phyloP scores from a whole-genome alignment of 306 rosid genomes.

The Spatholobus suberectus region DNA sequence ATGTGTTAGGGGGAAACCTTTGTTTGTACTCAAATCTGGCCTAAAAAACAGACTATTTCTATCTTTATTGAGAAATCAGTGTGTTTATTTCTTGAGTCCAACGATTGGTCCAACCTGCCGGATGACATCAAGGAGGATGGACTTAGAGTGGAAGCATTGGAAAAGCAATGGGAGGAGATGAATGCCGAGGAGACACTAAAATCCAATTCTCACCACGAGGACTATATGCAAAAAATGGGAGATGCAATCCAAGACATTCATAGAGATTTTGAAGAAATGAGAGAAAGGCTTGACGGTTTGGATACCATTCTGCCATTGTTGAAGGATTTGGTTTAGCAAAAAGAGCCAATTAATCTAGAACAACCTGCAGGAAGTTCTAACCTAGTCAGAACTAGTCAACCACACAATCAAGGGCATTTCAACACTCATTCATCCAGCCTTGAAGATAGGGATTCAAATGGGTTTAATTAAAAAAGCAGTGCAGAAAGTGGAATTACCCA shows the following conservation, averaged over 20 bases:
- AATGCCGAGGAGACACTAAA: background rate
- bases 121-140: background rate
- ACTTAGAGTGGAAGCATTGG: background rate
- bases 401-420: background rate
- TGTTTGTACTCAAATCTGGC: background rate
- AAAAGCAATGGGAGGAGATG: background rate
- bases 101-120: background rate
- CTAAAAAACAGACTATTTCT: background rate
- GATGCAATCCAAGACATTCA: background rate
- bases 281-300: background rate
- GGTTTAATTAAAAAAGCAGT: background rate
- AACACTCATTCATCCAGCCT: background rate
- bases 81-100: background rate
- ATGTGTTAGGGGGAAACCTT: background rate
- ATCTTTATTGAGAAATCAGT: background rate
- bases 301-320: background rate
- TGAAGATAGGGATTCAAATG: background rate
- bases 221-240: background rate
- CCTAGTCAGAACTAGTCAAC: background rate
- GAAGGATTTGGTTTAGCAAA: background rate
- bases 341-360: background rate
- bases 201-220: background rate
- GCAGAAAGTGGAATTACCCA: background rate
- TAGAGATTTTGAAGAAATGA: background rate
- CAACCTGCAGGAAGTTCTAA: background rate